Evolutionary conservation across 2,329 filamentous ascomycete species (phyloP).

Genomic region (Celoporthe dispersa): DNA sequence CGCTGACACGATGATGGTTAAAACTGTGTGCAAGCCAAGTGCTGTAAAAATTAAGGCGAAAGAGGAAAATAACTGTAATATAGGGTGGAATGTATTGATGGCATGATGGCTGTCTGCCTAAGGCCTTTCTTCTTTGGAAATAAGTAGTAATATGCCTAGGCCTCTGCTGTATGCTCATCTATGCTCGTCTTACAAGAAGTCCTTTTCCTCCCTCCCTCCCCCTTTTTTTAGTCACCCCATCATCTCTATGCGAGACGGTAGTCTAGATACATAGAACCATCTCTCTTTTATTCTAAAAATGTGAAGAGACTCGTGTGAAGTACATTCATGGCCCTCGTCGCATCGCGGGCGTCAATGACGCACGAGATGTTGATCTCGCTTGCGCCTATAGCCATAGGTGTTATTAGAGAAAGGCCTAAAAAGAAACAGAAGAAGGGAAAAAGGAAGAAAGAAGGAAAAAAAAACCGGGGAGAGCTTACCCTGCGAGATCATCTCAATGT

Average conservation of each 20-base stretch:
- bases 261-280: no score
- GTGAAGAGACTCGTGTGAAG: constrained; percentile 97
- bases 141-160: neutral
- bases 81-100: neutral
- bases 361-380: constrained; percentile 99
- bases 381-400: constrained; percentile 64
- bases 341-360: constrained; percentile 90
- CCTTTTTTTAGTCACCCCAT: neutral
- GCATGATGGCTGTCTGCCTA: neutral
- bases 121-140: no score
- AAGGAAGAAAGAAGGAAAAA: neutral
- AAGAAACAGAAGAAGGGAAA: neutral
- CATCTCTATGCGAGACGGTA: neutral
- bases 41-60: neutral
- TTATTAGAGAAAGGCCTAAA: constrained; percentile 7
- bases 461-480: constrained; percentile 58
- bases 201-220: neutral
- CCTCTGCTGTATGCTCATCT: neutral
- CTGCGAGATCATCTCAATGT: constrained; percentile 99
- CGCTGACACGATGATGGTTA: no score
- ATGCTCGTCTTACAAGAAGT: neutral
- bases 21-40: no score
- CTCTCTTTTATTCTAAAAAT: constrained; percentile 73
- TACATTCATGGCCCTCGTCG: constrained; percentile 92
- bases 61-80: neutral